phyloP scores from a whole-genome alignment of 108 stramenopile species.

The Cyclotella choctawhatcheeana region DNA sequence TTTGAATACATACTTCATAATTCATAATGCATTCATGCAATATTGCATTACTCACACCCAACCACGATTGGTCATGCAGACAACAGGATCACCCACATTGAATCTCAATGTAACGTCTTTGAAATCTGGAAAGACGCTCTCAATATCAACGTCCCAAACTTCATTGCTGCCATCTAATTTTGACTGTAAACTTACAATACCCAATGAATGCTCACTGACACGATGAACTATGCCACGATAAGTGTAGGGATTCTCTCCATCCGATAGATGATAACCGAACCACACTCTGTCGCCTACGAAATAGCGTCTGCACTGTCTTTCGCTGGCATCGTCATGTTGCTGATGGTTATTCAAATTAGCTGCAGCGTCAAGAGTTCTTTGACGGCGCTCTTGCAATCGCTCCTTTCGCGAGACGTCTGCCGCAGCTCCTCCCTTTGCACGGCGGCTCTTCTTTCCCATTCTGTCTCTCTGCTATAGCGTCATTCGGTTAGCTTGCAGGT shows the following conservation, averaged over 20 bases:
- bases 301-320: constrained; percentile 1
- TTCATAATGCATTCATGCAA: too few relatives aligned
- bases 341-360: not conserved
- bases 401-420: not conserved
- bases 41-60: too few relatives aligned
- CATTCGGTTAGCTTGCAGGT: too few relatives aligned
- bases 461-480: too few relatives aligned
- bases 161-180: constrained; percentile 9
- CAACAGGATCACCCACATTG: not conserved
- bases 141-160: not conserved
- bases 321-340: not conserved
- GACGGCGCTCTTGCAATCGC: not conserved
- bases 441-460: constrained; percentile 4
- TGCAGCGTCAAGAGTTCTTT: not conserved
- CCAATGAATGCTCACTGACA: constrained; percentile 1
- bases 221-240: constrained; percentile 15
- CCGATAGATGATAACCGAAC: not conserved
- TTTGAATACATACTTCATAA: too few relatives aligned
- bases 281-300: constrained; percentile 22
- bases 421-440: not conserved
- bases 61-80: not conserved
- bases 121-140: not conserved
- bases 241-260: constrained; percentile 5
- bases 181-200: constrained; percentile 11
- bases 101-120: not conserved